Evolutionary conservation across 2,329 filamentous ascomycete species (phyloP), one percentile per base, ranked within the genome.

Genomic region (Aspergillus sp.): DNA sequence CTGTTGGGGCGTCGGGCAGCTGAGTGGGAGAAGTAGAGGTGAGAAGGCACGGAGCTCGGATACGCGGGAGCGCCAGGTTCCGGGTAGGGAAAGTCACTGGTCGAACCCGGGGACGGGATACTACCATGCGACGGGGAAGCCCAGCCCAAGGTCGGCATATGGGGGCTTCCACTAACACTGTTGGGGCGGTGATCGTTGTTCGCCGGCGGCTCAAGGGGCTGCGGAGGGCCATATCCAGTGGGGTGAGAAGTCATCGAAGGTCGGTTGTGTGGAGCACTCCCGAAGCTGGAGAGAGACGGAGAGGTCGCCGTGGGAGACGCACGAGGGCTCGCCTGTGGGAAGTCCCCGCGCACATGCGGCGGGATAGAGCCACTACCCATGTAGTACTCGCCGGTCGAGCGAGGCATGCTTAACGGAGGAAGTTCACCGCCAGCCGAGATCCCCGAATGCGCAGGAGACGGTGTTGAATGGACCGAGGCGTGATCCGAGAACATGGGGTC

Each of bases 111-210:
- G 7, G 88, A 87, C 9, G 88, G 85, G 59, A 91, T 85, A 29
- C 82, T 81, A 58, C 85, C 83, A 60, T 92, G 88, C 2, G 86
- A 84, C 3, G 91, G 91, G 4, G 91, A 95, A 60, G 91, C 88
- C 92, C 93, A 97, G 50, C 89, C 88, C 57, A 90, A 81, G 55
- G 81, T 85, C 56, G 77, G 75, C 85, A 96, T 90, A 71, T 97
- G 92, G 47, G 93, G 92, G 71, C 91, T 96, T 49, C 89, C 88
- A 52, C 79, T 85, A n/a, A 83, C 87, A 67, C 89, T 96, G 46
- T 82, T 84, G 2, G 84, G 79, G 62, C 88, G 86, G 54, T 89
- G 87, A 68, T 93, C 90, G 56, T 90, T 82, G 70, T 84, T 92
- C 21, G 85, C 78, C 13, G 92, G 91, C 19, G 86, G 86, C 75